These are phyloP conservation scores for Fomitopsis pinicola DNA, from an alignment of 1,284 basidiomycete genomes.

Conservation along the genomic window DNA sequence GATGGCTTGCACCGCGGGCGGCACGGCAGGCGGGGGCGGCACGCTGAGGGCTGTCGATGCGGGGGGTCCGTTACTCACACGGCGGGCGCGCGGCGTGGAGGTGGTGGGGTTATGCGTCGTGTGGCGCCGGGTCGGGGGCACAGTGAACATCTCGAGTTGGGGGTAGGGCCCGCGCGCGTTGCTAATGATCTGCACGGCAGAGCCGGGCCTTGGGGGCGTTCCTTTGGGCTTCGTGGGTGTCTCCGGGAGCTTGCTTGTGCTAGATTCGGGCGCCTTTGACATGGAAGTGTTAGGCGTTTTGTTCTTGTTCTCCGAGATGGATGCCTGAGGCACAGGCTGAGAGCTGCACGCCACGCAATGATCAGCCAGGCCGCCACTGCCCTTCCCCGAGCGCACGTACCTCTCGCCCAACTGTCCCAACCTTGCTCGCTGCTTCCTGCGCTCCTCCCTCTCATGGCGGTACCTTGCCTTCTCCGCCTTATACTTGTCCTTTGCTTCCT, in stretches of 20 bases:
- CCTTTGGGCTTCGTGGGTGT: background rate
- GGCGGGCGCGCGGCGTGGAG: background rate
- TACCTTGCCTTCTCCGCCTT: constrained; percentile 67
- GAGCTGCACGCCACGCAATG: background rate
- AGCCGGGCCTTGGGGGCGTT: background rate
- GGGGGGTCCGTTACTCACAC: background rate
- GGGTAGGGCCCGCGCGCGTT: constrained; percentile 56
- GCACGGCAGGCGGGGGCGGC: background rate
- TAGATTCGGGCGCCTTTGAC: background rate
- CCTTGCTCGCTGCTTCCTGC: constrained; percentile 38
- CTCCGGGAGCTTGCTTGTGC: background rate
- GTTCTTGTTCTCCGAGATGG: background rate
- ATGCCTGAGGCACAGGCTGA: background rate
- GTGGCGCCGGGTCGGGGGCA: constrained; percentile 25
- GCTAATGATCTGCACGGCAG: constrained; percentile 43
- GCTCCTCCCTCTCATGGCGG: constrained; percentile 49
- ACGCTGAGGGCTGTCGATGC: background rate
- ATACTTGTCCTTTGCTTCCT: constrained; percentile 64
- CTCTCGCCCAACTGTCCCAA: constrained; percentile 26
- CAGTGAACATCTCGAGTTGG: constrained; percentile 54
- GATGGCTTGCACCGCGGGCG: constrained; percentile 15
- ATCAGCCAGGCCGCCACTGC: constrained; percentile 1
- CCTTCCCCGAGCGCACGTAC: constrained; percentile 17
- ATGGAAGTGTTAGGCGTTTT: background rate
- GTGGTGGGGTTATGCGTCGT: constrained; percentile 22